Conservation (phyloP, 2,329 filamentous ascomycete species). For the Onygena corvina region DNA sequence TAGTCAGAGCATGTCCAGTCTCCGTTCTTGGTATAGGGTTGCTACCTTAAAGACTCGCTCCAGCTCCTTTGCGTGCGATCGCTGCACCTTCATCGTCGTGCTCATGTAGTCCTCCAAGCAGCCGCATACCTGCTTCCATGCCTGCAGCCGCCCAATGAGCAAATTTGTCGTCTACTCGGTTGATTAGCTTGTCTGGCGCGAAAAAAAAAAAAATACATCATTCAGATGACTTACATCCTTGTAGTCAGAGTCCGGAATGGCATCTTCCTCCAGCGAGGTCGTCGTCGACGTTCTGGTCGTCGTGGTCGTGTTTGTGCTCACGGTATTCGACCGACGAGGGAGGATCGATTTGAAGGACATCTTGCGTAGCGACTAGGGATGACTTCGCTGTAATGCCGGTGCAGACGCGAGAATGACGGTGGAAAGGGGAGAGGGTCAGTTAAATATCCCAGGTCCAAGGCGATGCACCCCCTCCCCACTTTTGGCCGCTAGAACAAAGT, state of each 20-base stretch:
- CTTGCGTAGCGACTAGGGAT: no score
- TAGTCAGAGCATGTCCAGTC: slow-evolving; percentile 11
- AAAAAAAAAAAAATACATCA: not conserved
- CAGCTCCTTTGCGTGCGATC: slow-evolving; percentile 80
- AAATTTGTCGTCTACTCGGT: slow-evolving; percentile 56
- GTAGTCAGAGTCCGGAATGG: slow-evolving; percentile 30
- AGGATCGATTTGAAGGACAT: slow-evolving; percentile 1
- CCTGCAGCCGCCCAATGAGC: slow-evolving; percentile 74
- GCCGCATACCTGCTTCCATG: slow-evolving; percentile 88
- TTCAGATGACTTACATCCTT: slow-evolving; percentile 19
- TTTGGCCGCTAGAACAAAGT: not conserved
- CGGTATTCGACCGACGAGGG: slow-evolving; percentile 10
- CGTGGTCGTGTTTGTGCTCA: slow-evolving; percentile 20
- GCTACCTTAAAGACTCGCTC: slow-evolving; percentile 78
- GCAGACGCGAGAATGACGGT: no score
- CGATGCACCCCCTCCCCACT: not conserved
- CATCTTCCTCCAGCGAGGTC: slow-evolving; percentile 17
- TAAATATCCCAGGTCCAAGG: not conserved
- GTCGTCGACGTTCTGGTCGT: slow-evolving; percentile 10
- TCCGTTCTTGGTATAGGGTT: not conserved
- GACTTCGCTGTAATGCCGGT: not conserved
- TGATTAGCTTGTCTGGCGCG: not conserved
- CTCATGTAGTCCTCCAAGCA: slow-evolving; percentile 85
- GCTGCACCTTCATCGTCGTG: slow-evolving; percentile 75
- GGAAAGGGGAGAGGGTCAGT: not conserved